Evolutionary conservation across 768 basidiomycete species (phyloP), one percentile per base, ranked within the genome.

Genomic region (Rhizopogon roseolus): DNA sequence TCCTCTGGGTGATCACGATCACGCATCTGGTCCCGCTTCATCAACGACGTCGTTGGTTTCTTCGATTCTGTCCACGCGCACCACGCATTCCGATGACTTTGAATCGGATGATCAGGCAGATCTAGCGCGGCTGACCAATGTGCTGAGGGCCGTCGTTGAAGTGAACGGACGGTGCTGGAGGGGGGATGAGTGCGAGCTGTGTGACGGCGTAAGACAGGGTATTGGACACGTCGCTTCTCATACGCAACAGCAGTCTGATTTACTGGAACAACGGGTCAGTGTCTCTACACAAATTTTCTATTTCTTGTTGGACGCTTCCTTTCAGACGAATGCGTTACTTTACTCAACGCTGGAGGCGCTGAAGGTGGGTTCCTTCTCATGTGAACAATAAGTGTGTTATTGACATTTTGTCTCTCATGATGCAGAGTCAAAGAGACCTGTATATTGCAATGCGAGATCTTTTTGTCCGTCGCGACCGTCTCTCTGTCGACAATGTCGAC

Each of bases 401-500:
- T 39, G 17, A 22, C 28, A 22, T 52, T 55, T 41, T 36, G 44
- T 57, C 53, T 46, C 22, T 52, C 5, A 52, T 44, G 13, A 6
- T 52, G 41, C 72, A 93, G 83, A 72, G 72, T 43, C 85, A 97
- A 70, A 83, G 91, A 28, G 91, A 95, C 66, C 75, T 98, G 7
- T 95, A 93, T 65, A 74, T 93, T 48, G 86, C 93, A 6, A 87
- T 88, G 64, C 82, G 90, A 37, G 94, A 97, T 62, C 77, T 96
- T 6, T 89, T 95, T 65, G 76, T 86, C 50, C 84, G 94, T 19
- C 88, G 93, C 59, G 93, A 95, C 57, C 84, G 91, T n/a, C 78
- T 95, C 41, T 91, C 93, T 0, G 78, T 84, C 38, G 96, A 98
- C 64, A 85, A 89, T 58, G 91, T 93, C 2, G 93, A 97, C 54